Conservation (phyloP, 331 rosid genomes). For the Quercus tomentella region DNA sequence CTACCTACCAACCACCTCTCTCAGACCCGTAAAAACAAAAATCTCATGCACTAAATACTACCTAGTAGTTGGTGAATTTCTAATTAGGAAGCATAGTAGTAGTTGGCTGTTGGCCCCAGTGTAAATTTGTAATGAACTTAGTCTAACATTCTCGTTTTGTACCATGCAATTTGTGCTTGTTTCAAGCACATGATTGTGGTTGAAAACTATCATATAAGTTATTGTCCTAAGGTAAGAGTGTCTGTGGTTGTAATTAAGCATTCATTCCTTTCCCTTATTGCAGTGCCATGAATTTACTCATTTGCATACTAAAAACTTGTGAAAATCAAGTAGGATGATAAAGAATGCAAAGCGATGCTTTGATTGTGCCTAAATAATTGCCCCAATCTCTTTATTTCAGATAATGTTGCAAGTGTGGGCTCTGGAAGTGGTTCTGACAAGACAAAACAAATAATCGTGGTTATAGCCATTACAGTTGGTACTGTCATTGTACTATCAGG, state of each 20-base stretch:
- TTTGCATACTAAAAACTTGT: not conserved
- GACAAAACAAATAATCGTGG: conserved; percentile 10
- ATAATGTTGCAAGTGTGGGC: conserved; percentile 8
- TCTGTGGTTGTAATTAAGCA: not conserved
- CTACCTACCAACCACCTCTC: no score
- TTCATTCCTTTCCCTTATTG: not conserved
- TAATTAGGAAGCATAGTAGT: not conserved
- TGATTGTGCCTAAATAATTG: not conserved
- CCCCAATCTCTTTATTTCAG: conserved; percentile 15
- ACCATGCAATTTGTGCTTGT: not conserved
- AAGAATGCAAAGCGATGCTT: not conserved
- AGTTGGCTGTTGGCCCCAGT: not conserved
- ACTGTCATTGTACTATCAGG: conserved; percentile 35
- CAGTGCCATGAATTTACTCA: no score
- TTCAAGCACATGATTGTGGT: not conserved
- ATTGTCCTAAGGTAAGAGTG: not conserved
- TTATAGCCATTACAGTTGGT: conserved; percentile 36
- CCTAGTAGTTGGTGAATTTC: not conserved
- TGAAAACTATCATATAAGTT: not conserved
- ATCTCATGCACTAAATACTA: no score
- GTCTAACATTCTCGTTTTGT: not conserved
- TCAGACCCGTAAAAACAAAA: no score
- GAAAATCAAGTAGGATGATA: not conserved
- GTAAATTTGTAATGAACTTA: not conserved
- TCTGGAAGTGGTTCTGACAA: conserved; percentile 29